Evolutionary conservation across 2,329 filamentous ascomycete genomes (phyloP), one percentile per base, ranked within the genome.

Genomic region (Neonectria magnoliae): DNA sequence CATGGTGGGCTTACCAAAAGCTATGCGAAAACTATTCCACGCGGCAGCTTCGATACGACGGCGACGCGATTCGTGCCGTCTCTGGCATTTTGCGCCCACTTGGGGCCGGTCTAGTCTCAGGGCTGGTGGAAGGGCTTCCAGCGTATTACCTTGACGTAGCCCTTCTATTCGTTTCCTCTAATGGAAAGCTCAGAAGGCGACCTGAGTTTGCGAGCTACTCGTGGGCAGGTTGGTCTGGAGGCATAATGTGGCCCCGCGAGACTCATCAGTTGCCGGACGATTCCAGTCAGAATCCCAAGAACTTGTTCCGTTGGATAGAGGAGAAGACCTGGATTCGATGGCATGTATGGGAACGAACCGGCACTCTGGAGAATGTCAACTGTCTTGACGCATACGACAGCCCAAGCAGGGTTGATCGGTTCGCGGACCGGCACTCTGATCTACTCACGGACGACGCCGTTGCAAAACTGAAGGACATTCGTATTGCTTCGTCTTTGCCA

Each of bases 131-230:
- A 16, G 60, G 60, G 1, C 22, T 60, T 31, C 60, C 51, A 1
- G 44, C 18, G 16, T 50, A 50, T 9, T 62, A 58, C 16, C 54
- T 62, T 5, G 60, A 65, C 4, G 18, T 29, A 2, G 48, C 51
- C 2, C 29, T 65, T 18, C 42, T 65, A 2, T 65, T 62, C 10
- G 2, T 44, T 5, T 54, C 54, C 3, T 14, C 20, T 1, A 42
- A 57, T 14, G 65, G 57, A 3, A n/a, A 22, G 1, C 3, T 67
- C 3, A 48, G 51, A 5, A 18, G 67, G 10, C 61, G 65, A 5
- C 33, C 51, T 4, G 64, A 47, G 4, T 69, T 69, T 41, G 55
- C 65, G 5, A 69, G 67, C n/a, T 69, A 62, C 50, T 69, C 67
- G 8, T 69, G 67, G 67, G 62, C 59, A 9, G 67, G 67, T 14